A percentile compares a stretch with the other conserved stretches of the same genome.
phyloP scores from a whole-genome alignment of 495 filamentous ascomycete genomes.

The Emericellopsis terricola region DNA sequence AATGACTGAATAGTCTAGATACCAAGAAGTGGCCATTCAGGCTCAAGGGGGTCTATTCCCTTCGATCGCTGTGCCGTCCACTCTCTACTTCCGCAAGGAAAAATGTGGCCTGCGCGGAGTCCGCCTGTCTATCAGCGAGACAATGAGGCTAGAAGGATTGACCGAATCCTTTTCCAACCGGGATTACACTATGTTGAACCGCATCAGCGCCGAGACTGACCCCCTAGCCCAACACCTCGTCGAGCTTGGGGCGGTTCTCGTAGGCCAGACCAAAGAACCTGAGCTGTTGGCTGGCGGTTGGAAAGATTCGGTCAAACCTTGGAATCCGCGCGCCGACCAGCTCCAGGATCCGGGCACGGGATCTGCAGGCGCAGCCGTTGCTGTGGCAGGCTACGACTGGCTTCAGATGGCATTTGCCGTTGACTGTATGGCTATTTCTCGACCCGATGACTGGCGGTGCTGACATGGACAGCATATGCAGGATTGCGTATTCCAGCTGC shows the following conservation, averaged over 20 bases:
- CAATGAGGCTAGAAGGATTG: constrained; percentile 23
- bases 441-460: neutral
- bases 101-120: too few species aligned
- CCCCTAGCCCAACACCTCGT: constrained; percentile 19
- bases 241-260: constrained; percentile 24
- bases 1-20: neutral
- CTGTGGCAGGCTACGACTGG: constrained; percentile 26
- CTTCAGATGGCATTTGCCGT: constrained; percentile 25
- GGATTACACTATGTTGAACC: constrained; percentile 20
- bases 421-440: constrained; percentile 10
- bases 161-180: constrained; percentile 23
- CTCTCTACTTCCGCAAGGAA: constrained; percentile 19
- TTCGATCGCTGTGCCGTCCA: constrained; percentile 20
- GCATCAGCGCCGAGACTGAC: constrained; percentile 11
- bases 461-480: constrained; percentile 4
- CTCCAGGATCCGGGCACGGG: constrained; percentile 24
- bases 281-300: constrained; percentile 20
- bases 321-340: constrained; percentile 29
- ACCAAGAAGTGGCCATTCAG: constrained; percentile 1
- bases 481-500: constrained; percentile 7
- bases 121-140: constrained; percentile 27
- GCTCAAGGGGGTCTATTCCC: neutral
- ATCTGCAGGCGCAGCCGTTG: constrained; percentile 21
- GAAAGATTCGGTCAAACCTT: constrained; percentile 17
- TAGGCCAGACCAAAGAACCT: constrained; percentile 28